phyloP scores from a whole-genome alignment of 225 moss, liverwort and hornwort species.

The Lunularia cruciata region DNA sequence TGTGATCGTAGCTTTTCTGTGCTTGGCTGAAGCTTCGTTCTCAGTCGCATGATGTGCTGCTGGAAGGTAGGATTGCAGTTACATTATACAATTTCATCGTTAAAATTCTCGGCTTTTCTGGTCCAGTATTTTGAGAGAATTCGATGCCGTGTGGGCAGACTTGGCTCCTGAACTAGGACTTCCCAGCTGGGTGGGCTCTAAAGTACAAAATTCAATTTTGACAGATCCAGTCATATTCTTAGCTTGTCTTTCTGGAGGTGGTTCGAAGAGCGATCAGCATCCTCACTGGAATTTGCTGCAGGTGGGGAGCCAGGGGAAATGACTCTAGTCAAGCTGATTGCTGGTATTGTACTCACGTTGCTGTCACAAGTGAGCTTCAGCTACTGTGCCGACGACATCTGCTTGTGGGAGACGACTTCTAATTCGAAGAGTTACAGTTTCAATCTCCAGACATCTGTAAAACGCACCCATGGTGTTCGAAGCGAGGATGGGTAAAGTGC shows the following conservation, averaged over 20 bases:
- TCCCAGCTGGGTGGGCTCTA: background rate
- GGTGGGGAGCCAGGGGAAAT: slow-evolving; percentile 37
- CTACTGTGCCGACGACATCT: slow-evolving; percentile 22
- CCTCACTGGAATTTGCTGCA: slow-evolving; percentile 17
- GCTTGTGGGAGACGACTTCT: slow-evolving; percentile 40
- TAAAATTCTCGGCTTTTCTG: background rate
- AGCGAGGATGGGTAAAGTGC: slow-evolving; percentile 49
- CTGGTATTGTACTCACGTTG: slow-evolving; percentile 30
- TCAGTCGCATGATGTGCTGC: slow-evolving; percentile 11
- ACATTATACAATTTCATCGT: background rate
- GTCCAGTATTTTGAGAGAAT: background rate
- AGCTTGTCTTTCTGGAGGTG: background rate
- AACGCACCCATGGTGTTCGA: slow-evolving; percentile 41
- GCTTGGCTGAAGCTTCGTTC: background rate
- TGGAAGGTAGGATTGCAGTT: background rate
- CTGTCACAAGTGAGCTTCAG: slow-evolving; percentile 28
- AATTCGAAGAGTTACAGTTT: slow-evolving; percentile 44
- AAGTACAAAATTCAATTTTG: background rate
- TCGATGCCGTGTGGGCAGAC: background rate
- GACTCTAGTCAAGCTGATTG: slow-evolving; percentile 33
- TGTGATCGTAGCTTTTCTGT: background rate
- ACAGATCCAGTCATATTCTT: background rate
- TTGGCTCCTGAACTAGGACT: background rate
- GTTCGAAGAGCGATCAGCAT: background rate
- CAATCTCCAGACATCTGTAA: slow-evolving; percentile 37